These are phyloP conservation scores for Akebia trifoliata DNA, from an alignment of 164 flowering plant genomes.

Conservation along the genomic window DNA sequence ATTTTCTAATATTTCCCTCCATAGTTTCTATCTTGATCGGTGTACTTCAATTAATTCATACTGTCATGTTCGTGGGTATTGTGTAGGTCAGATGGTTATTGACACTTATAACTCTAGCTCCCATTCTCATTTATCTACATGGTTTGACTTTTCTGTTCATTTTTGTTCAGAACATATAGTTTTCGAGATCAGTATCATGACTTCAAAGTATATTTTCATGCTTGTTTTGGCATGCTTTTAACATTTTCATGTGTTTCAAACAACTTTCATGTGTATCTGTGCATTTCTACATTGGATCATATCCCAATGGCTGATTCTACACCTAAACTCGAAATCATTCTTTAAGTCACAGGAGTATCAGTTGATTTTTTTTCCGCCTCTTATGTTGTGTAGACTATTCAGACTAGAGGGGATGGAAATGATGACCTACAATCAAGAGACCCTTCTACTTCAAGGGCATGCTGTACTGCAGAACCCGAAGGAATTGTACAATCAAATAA, in stretches of 20 bases:
- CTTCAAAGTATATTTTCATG: too few relatives aligned
- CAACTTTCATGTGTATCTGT: background rate
- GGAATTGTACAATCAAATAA: conserved; percentile 24
- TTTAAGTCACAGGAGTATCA: background rate
- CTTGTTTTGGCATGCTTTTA: background rate
- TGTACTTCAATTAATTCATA: background rate
- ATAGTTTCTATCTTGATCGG: too few relatives aligned
- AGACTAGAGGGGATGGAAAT: conserved; percentile 33
- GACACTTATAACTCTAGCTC: background rate
- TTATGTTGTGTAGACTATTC: conserved; percentile 32
- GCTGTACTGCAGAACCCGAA: conserved; percentile 24
- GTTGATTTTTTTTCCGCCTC: conserved; percentile 3
- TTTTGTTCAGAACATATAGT: too few relatives aligned
- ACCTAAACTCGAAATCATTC: too few relatives aligned
- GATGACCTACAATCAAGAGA: conserved; percentile 32
- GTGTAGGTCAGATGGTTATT: background rate
- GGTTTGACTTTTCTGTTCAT: background rate
- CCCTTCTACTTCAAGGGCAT: conserved; percentile 26
- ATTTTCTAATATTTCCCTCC: too few relatives aligned
- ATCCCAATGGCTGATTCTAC: too few relatives aligned
- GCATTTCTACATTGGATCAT: background rate
- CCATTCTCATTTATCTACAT: too few relatives aligned
- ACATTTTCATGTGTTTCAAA: background rate
- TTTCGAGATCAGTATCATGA: too few relatives aligned
- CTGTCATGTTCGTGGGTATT: background rate